Conservation (phyloP, 768 basidiomycete species). For the Russula sp. region DNA sequence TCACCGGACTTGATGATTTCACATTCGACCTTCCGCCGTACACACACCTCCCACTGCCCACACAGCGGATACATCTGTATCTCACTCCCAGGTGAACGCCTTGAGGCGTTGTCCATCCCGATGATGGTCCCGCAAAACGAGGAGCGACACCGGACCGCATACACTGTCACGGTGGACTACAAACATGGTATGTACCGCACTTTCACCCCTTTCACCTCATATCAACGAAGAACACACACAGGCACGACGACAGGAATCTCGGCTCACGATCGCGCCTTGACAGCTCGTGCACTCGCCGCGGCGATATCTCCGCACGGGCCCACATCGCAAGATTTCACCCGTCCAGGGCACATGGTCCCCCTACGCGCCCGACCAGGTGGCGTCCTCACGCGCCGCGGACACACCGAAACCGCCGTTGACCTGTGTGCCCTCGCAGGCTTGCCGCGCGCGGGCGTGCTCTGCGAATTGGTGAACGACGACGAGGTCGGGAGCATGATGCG, state of each 20-base stretch:
- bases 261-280: constrained; percentile 89
- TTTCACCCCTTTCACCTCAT: constrained; percentile 1
- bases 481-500: constrained; percentile 89
- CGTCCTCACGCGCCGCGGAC: constrained; percentile 81
- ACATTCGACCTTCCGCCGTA: not conserved
- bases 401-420: constrained; percentile 90
- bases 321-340: constrained; percentile 69
- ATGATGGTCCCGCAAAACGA: constrained; percentile 94
- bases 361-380: constrained; percentile 85
- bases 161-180: constrained; percentile 94
- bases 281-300: constrained; percentile 78
- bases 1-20: constrained; percentile 15
- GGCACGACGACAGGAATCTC: constrained; percentile 96
- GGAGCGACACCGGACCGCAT: constrained; percentile 90
- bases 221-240: constrained; percentile 34
- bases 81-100: constrained; percentile 69
- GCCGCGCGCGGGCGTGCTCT: constrained; percentile 76
- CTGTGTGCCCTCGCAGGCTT: constrained; percentile 74
- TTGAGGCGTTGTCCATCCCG: constrained; percentile 76
- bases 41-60: not conserved
- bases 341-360: constrained; percentile 95
- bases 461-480: constrained; percentile 94
- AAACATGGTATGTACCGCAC: constrained; percentile 60
- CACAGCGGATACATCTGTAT: constrained; percentile 91
- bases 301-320: constrained; percentile 35